Conservation (phyloP, 176 grass and related monocot genomes). For the Tillandsia leiboldiana region DNA sequence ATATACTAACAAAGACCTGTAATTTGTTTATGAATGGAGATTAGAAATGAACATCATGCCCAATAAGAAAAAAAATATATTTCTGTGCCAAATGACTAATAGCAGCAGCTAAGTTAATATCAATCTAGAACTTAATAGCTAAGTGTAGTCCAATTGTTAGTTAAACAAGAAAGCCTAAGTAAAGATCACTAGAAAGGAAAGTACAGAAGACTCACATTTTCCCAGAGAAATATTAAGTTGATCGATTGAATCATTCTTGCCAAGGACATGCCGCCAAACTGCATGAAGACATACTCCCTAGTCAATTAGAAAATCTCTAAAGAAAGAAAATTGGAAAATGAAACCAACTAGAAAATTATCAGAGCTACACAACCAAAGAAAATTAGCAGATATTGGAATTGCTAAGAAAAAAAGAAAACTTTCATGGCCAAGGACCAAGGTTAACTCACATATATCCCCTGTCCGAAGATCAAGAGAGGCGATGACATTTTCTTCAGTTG, state of each 20-base stretch:
- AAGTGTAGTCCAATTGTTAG: neutral
- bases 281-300: constrained; percentile 12
- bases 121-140: too few species aligned
- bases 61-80: too few species aligned
- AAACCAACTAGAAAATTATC: too few species aligned
- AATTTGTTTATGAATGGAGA: too few species aligned
- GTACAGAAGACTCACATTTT: constrained; percentile 66
- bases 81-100: too few species aligned
- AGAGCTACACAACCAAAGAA: too few species aligned
- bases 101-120: too few species aligned
- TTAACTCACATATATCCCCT: constrained; percentile 80
- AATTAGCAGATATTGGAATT: neutral
- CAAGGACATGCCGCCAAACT: constrained; percentile 98
- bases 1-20: too few species aligned
- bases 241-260: constrained; percentile 60
- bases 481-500: constrained; percentile 93
- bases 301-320: constrained; percentile 1
- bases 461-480: constrained; percentile 98
- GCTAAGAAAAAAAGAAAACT: neutral
- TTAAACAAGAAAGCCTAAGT: neutral
- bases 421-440: neutral
- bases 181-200: constrained; percentile 4
- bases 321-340: constrained; percentile 6
- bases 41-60: too few species aligned
- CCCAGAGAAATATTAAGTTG: constrained; percentile 75